phyloP scores from a whole-genome alignment of 164 flowering plant species.

The Warburgia ugandensis region DNA sequence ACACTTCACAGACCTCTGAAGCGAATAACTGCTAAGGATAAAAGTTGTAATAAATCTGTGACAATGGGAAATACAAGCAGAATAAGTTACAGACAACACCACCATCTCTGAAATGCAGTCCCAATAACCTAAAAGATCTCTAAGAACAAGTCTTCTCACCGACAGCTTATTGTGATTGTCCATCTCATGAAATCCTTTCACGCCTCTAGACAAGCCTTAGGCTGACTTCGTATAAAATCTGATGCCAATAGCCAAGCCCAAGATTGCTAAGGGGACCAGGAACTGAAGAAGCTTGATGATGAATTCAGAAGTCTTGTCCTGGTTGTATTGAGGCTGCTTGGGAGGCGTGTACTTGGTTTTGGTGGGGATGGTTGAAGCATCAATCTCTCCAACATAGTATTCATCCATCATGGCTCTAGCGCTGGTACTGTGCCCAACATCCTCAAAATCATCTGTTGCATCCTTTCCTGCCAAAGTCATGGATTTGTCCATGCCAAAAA shows the following conservation, averaged over 20 bases:
- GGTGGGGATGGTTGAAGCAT: conserved; percentile 35
- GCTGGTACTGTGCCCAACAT: conserved; percentile 65
- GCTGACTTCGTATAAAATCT: conserved; percentile 66
- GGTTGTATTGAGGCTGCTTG: conserved; percentile 49
- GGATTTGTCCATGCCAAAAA: too few species aligned
- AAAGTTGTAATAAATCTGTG: too few species aligned
- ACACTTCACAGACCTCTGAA: too few species aligned
- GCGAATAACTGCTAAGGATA: too few species aligned
- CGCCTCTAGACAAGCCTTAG: too few species aligned
- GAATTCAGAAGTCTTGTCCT: conserved; percentile 66
- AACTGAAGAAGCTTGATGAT: conserved; percentile 77
- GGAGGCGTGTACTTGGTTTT: conserved; percentile 42
- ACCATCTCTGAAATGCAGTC: too few species aligned
- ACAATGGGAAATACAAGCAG: too few species aligned
- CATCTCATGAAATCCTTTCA: too few species aligned
- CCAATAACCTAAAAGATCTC: too few species aligned
- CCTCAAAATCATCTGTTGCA: conserved; percentile 85
- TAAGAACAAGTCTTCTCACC: too few species aligned
- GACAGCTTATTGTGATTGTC: too few species aligned
- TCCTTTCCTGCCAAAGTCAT: conserved; percentile 66
- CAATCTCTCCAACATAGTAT: conserved; percentile 53
- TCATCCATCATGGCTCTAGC: conserved; percentile 66
- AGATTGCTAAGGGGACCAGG: conserved; percentile 66
- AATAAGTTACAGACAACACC: too few species aligned
- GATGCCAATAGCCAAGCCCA: conserved; percentile 67